phyloP scores from a whole-genome alignment of 2,329 filamentous ascomycete species.

The Exserohilum turcica region DNA sequence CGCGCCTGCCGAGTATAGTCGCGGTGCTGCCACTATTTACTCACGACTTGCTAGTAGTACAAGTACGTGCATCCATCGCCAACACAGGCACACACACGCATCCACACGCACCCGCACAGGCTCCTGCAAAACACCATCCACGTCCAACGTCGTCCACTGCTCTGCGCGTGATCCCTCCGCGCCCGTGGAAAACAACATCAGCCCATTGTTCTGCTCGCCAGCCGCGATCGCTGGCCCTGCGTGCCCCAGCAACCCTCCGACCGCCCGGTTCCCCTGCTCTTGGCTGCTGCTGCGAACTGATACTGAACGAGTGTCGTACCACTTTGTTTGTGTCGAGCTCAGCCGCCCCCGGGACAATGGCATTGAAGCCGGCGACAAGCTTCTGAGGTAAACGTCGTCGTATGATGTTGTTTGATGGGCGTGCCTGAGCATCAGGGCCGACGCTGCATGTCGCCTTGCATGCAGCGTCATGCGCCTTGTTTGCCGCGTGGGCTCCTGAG shows the following conservation, averaged over 20 bases:
- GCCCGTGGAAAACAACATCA: constrained; percentile 37
- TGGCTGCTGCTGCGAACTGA: constrained; percentile 24
- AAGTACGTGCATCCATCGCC: no score
- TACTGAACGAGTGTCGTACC: constrained; percentile 39
- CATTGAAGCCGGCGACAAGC: constrained; percentile 22
- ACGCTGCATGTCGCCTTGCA: constrained; percentile 20
- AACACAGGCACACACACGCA: not conserved
- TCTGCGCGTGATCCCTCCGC: constrained; percentile 5
- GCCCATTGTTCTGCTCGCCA: constrained; percentile 36
- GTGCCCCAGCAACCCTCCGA: constrained; percentile 9
- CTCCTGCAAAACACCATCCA: not conserved
- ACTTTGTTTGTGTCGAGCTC: constrained; percentile 38
- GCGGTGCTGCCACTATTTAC: not conserved
- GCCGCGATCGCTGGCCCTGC: constrained; percentile 6
- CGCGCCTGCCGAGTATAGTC: no score
- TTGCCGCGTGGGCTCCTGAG: constrained; percentile 25
- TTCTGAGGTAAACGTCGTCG: constrained; percentile 45
- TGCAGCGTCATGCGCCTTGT: constrained; percentile 15
- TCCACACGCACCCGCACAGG: no score
- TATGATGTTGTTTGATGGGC: constrained; percentile 44
- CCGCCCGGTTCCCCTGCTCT: constrained; percentile 19
- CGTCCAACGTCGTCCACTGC: not conserved
- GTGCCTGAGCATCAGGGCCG: constrained; percentile 20
- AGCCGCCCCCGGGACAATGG: constrained; percentile 8
- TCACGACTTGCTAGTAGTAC: no score